phyloP scores from a whole-genome alignment of 306 rosid genomes.

The Acacia confusa region DNA sequence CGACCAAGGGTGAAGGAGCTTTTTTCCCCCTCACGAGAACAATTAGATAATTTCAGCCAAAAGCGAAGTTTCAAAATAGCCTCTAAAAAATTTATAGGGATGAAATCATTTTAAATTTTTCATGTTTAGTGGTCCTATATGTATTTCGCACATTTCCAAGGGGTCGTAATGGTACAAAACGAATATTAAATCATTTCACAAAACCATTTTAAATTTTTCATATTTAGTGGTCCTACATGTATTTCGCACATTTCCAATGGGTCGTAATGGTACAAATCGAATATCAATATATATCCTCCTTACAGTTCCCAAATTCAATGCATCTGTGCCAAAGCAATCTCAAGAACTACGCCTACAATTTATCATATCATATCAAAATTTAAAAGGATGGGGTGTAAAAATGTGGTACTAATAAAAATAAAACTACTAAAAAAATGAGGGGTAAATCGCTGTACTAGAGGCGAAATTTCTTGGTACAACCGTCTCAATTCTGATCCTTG shows the following conservation, averaged over 20 bases:
- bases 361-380: slow-evolving; percentile 52
- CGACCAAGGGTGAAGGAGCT: too few species aligned
- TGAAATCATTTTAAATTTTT: not conserved
- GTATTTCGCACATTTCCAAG: slow-evolving; percentile 77
- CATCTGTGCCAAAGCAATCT: slow-evolving; percentile 68
- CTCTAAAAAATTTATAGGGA: not conserved
- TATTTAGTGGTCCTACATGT: not conserved
- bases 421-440: slow-evolving; percentile 47
- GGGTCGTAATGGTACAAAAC: slow-evolving; percentile 69
- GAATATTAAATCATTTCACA: slow-evolving; percentile 34
- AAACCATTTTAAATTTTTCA: not conserved
- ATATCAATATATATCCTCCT: slow-evolving; percentile 67
- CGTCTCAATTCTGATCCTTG: slow-evolving; percentile 54
- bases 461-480: slow-evolving; percentile 52
- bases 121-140: not conserved
- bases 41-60: too few species aligned
- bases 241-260: slow-evolving; percentile 82
- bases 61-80: too few species aligned
- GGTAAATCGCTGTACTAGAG: slow-evolving; percentile 49
- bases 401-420: slow-evolving; percentile 62
- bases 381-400: slow-evolving; percentile 35
- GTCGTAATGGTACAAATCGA: slow-evolving; percentile 68
- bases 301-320: slow-evolving; percentile 62
- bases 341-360: slow-evolving; percentile 72
- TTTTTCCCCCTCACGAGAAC: too few species aligned